These are phyloP conservation scores for Yamadazyma songkhlaensis DNA, from an alignment of 1,139 yeast species.

Conservation along the genomic window DNA sequence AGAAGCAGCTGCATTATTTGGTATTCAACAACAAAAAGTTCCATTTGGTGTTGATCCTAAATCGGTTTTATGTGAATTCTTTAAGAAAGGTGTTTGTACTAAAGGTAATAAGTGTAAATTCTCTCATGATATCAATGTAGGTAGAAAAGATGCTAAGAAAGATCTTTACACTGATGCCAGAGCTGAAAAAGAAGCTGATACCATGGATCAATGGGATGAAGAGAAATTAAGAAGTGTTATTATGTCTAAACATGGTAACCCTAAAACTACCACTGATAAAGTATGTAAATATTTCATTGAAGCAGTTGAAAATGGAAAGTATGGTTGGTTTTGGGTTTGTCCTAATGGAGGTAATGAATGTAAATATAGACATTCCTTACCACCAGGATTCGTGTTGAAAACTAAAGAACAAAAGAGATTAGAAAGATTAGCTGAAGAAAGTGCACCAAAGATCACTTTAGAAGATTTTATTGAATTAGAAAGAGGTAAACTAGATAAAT, in stretches of 20 bases:
- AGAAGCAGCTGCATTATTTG: conserved; percentile 80
- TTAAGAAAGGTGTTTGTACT: conserved; percentile 85
- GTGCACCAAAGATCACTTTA: conserved; percentile 85
- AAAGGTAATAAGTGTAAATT: conserved; percentile 93
- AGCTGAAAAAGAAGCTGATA: conserved; percentile 69
- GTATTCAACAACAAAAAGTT: conserved; percentile 75
- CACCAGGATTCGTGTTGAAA: conserved; percentile 94
- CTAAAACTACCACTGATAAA: conserved; percentile 89
- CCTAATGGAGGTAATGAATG: conserved; percentile 93
- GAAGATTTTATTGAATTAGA: conserved; percentile 96
- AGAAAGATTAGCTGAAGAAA: conserved; percentile 82
- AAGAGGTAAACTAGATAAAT: conserved; percentile 77
- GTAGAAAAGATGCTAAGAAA: conserved; percentile 84
- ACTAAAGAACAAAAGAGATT: conserved; percentile 93
- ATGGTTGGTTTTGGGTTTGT: conserved; percentile 99
- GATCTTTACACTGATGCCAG: conserved; percentile 92
- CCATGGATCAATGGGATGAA: conserved; percentile 98
- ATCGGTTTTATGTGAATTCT: conserved; percentile 85
- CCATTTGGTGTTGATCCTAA: conserved; percentile 99
- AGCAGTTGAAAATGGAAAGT: conserved; percentile 95
- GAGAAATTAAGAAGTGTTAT: conserved; percentile 87
- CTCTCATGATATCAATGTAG: conserved; percentile 84
- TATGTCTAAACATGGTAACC: conserved; percentile 90
- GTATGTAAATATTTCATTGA: conserved; percentile 93
- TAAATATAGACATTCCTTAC: conserved; percentile 94